phyloP scores from a whole-genome alignment of 169 alveolate genomes.

The Amoebophrya sp. region DNA sequence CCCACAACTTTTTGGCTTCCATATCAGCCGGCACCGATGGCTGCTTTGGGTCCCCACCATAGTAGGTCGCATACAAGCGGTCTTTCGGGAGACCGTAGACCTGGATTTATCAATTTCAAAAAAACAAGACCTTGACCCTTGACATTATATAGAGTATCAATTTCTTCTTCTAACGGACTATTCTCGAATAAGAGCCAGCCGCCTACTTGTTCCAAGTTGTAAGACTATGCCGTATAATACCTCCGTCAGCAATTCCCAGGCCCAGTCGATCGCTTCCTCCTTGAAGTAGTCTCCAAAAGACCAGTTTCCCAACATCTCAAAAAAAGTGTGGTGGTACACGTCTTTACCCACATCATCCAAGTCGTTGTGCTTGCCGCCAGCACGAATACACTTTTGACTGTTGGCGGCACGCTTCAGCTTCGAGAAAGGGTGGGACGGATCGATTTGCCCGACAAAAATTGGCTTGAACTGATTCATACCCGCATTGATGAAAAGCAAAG shows the following conservation, averaged over 20 bases:
- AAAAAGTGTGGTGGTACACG: conserved; percentile 88
- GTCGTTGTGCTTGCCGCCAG: conserved; percentile 76
- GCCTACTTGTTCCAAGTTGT: too few relatives aligned
- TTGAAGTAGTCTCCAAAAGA: conserved; percentile 90
- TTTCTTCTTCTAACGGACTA: too few relatives aligned
- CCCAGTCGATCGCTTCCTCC: conserved; percentile 82
- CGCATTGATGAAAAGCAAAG: conserved; percentile 84
- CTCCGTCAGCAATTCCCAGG: conserved; percentile 80
- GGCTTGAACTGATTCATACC: conserved; percentile 89
- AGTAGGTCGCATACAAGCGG: conserved; percentile 83
- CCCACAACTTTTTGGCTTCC: conserved; percentile 78
- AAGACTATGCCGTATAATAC: too few relatives aligned
- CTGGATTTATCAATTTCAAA: background rate
- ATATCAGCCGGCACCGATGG: conserved; percentile 74
- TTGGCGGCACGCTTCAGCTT: conserved; percentile 80
- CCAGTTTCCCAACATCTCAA: conserved; percentile 95
- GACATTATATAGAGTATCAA: too few relatives aligned
- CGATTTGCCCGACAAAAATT: conserved; percentile 75
- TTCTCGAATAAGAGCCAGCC: too few relatives aligned
- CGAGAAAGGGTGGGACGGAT: conserved; percentile 73
- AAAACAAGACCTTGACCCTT: background rate
- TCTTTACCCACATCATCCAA: conserved; percentile 88
- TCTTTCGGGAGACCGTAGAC: conserved; percentile 37
- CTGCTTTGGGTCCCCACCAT: conserved; percentile 82
- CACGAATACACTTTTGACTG: conserved; percentile 89